Evolutionary conservation across 2,329 filamentous ascomycete species (phyloP), one percentile per base, ranked within the genome.

Genomic region (Cylindrodendrum hubeiense): DNA sequence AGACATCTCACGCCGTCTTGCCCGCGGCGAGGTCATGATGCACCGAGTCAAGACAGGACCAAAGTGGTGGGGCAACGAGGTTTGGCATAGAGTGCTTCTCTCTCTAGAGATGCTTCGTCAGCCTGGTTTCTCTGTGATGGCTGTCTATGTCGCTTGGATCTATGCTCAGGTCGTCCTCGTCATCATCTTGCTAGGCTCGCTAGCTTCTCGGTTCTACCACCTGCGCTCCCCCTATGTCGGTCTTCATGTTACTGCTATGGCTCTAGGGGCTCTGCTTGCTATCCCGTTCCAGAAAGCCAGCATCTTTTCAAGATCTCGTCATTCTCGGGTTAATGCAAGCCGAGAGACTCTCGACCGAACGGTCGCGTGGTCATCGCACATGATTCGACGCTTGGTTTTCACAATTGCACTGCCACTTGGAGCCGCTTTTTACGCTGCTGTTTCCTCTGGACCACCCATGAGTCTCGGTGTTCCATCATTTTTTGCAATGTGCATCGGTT

Each of bases 61-160:
- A 0, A 89, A 82, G 71, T 93, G 91, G 87, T 94, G 91, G 91
- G 90, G 89, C 51, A 87, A 95, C 76, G 92, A 95, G 76, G 86
- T 93, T 22, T 89, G 89, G 77, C 91, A 93, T 47, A 93, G 92
- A 10, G 73, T 92, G 21, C 81, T 88, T 19, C 82, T 95, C 47
- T 90, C 87, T 51, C 76, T 87, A 21, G 88, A 90, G 72, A 94
- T 95, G 92, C 81, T 93, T 54, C 86, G 86, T 39, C 92, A 95
- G 75, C 87, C 90, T 4, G 92, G 92, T 0, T 95, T 94, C 75
- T 78, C 89, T n/a, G 79, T 93, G 30, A 83, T 95, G 74, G 86
- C 91, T 2, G 65, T 92, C n/a, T 95, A 95, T 77, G 83, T 90
- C 15, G 90, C 87, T 7, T 95, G 92, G 92, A 92, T 94, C 49